Evolutionary conservation across 1,284 basidiomycete species (phyloP).

Genomic region (Cutaneotrichosporon spelunceum): DNA sequence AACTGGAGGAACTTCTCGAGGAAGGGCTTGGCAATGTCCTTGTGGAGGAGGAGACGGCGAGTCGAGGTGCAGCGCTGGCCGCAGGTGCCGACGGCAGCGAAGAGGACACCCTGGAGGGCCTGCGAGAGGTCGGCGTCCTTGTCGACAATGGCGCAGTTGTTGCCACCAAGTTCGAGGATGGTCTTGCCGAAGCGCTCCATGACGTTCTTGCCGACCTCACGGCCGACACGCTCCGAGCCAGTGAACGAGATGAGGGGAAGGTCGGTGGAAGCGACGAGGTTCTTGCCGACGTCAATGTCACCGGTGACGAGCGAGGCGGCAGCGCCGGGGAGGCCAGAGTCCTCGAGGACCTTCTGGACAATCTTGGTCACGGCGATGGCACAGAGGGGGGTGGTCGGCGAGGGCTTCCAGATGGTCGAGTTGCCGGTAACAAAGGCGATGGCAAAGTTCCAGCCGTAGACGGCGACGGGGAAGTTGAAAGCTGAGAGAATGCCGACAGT

Average conservation of each 20-base stretch:
- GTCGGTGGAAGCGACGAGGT: constrained; percentile 66
- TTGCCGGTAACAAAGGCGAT: constrained; percentile 83
- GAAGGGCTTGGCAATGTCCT: constrained; percentile 70
- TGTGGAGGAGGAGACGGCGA: constrained; percentile 82
- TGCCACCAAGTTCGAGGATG: constrained; percentile 88
- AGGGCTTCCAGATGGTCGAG: constrained; percentile 92
- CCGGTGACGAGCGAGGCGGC: constrained; percentile 79
- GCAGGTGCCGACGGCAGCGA: constrained; percentile 90
- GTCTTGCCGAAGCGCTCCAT: constrained; percentile 56
- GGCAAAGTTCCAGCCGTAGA: constrained; percentile 85
- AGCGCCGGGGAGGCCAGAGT: constrained; percentile 75
- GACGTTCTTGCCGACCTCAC: constrained; percentile 77
- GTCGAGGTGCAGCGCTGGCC: constrained; percentile 95
- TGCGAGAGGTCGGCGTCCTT: constrained; percentile 86
- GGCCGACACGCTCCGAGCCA: constrained; percentile 82
- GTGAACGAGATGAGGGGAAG: constrained; percentile 92
- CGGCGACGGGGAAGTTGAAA: constrained; percentile 83
- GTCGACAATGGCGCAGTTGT: constrained; percentile 87
- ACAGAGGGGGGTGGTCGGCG: constrained; percentile 74
- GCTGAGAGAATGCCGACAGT: constrained; percentile 84
- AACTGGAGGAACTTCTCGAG: constrained; percentile 63
- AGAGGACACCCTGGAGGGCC: constrained; percentile 77
- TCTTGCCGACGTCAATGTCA: constrained; percentile 73
- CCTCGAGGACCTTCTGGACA: constrained; percentile 72
- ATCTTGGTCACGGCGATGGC: constrained; percentile 84